Conservation (phyloP, 164 flowering plant genomes). For the Euptelea pleiosperma region DNA sequence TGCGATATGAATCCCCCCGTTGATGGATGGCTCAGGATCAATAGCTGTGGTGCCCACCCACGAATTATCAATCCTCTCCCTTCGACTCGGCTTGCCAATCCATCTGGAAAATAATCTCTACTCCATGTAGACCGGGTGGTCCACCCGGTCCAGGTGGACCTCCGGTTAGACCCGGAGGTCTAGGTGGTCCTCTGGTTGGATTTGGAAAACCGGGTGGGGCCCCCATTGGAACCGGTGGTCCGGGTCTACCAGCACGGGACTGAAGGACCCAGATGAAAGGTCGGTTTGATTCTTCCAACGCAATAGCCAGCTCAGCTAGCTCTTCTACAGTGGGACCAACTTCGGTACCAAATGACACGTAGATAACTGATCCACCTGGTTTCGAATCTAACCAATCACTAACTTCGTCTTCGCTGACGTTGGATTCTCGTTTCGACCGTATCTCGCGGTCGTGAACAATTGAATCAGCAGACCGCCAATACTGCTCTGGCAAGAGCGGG, state of each 20-base stretch:
- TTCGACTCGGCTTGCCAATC: slow-evolving; percentile 30
- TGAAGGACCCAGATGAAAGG: slow-evolving; percentile 60
- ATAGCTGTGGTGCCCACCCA: slow-evolving; percentile 79
- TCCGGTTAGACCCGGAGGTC: neutral
- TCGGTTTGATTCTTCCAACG: slow-evolving; percentile 25
- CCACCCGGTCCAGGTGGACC: neutral
- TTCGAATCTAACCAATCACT: slow-evolving; percentile 38
- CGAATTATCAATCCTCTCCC: slow-evolving; percentile 46
- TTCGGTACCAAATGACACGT: slow-evolving; percentile 40
- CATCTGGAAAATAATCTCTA: slow-evolving; percentile 30
- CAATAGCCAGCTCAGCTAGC: slow-evolving; percentile 25
- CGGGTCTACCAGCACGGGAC: slow-evolving; percentile 11
- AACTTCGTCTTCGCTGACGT: slow-evolving; percentile 38
- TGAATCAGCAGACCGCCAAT: slow-evolving; percentile 38
- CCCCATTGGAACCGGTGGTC: too few species aligned
- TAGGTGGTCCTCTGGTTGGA: neutral
- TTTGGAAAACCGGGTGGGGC: neutral
- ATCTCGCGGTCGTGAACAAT: slow-evolving; percentile 30
- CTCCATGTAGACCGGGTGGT: neutral
- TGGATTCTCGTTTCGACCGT: slow-evolving; percentile 24
- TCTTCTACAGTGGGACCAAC: slow-evolving; percentile 34
- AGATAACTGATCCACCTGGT: slow-evolving; percentile 41
- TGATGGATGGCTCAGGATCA: slow-evolving; percentile 64
- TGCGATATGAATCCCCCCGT: slow-evolving; percentile 58
- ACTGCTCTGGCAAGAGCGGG: slow-evolving; percentile 56